Base-by-base conservation (phyloP, 2,329 filamentous ascomycete species). In the Falciphora oryzae region DNA sequence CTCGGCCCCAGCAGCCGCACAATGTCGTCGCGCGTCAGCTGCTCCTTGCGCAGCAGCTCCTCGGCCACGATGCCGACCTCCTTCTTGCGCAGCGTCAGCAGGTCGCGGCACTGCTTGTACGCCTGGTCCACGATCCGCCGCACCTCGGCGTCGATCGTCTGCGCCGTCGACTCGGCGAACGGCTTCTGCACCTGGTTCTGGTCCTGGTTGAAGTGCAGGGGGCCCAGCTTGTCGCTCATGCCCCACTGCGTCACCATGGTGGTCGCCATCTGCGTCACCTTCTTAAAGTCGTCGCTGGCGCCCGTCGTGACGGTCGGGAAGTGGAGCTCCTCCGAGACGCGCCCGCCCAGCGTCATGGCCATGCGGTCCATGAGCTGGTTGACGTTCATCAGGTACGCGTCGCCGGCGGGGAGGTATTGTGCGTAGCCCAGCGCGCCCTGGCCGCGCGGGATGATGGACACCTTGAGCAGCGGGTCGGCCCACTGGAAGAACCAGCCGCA, bases 211-310 rank as follows among this genome's bases (percentile, higher is more conserved):
- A 94, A 99, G 81, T 96, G 91, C 68, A 99, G 83, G 68, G 93
- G 93, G 35, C 94, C 94, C 60, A 99, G 89, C 80, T 96, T 96
- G 70, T 91, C 86, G 57, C 91, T 96, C 95, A 99, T 99, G 70
- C 95, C 95, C 89, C 93, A 99, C 76, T 97, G 92, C n/a, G 94
- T 99, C 35, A 99, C 95, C 95, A 99, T 99, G 67, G 91, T 89
- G 25, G 91, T 96, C 4, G 95, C 96, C 90, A 97, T 94, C 65
- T 89, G 86, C 2, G 95, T 97, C 57, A 98, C 95, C 80, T 99
- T 99, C 79, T 95, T 94, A 85, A 99, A 99, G 75, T 99, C 95
- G 75, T 98, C 95, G 64, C 89, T 93, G 27, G 94, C 95, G 65
- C 95, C 95, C 60, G 91, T 95, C 1, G 95, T 99, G 27, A 99